Conservation (phyloP, 805 yeast genomes). For the Sungouiozyma ichnusensis region DNA sequence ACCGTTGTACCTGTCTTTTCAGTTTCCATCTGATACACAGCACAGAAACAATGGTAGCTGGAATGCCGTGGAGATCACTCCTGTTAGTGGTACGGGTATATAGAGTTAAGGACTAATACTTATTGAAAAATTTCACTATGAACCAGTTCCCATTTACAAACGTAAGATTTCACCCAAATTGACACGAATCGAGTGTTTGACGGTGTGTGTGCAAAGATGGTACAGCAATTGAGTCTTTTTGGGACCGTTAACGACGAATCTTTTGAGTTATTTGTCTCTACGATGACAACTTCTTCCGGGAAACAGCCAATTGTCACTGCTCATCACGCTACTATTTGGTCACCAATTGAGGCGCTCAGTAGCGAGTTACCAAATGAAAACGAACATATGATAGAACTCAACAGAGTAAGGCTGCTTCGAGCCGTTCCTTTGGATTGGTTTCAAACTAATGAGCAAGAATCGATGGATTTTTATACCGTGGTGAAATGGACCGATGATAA, state of each 20-base stretch:
- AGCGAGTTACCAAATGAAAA: slow-evolving; percentile 20
- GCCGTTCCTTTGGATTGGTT: slow-evolving; percentile 14
- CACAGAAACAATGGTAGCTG: no score
- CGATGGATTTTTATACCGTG: slow-evolving; percentile 13
- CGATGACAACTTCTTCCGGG: slow-evolving; percentile 23
- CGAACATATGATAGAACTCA: slow-evolving; percentile 25
- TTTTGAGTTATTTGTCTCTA: slow-evolving; percentile 20
- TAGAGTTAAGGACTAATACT: no score
- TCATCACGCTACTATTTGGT: slow-evolving; percentile 20
- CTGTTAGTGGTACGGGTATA: no score
- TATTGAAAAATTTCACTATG: no score
- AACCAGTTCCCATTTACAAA: no score
- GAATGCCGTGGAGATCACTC: no score
- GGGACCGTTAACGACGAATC: slow-evolving; percentile 23
- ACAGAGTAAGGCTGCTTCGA: slow-evolving; percentile 20
- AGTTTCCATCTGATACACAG: background rate
- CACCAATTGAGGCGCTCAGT: slow-evolving; percentile 20
- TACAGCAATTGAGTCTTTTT: slow-evolving; percentile 24
- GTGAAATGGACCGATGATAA: slow-evolving; percentile 8
- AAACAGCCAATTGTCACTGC: slow-evolving; percentile 23
- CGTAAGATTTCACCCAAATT: no score
- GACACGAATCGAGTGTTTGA: no score
- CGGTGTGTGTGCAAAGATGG: no score
- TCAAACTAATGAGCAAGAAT: background rate
- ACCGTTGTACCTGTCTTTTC: slow-evolving; percentile 32